A percentile compares a stretch with the other conserved stretches of the same genome.
Evolutionary conservation across 2,329 filamentous ascomycete genomes (phyloP).

Genomic region (Phialocephala sp.): DNA sequence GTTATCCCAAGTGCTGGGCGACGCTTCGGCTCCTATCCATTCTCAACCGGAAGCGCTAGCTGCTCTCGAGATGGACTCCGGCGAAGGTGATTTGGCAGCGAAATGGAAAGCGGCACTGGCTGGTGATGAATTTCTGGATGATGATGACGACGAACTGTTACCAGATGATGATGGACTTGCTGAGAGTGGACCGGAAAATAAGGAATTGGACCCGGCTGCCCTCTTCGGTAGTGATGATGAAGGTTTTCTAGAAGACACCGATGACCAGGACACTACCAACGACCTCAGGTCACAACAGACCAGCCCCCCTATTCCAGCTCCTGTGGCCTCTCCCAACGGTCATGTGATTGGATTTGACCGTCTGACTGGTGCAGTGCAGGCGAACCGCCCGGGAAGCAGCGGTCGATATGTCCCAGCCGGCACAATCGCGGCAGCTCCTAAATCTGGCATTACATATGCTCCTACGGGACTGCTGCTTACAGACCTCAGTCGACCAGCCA

Average conservation of each 20-base stretch:
- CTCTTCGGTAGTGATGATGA: conserved; percentile 86
- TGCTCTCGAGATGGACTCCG: conserved; percentile 42
- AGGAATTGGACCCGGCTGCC: conserved; percentile 63
- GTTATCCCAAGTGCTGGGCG: conserved; percentile 35
- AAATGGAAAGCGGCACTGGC: conserved; percentile 85
- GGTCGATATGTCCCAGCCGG: conserved; percentile 41
- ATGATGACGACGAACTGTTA: conserved; percentile 66
- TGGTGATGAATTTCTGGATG: conserved; percentile 67
- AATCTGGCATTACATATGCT: conserved; percentile 36
- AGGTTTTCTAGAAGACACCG: conserved; percentile 73
- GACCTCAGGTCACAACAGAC: conserved; percentile 35
- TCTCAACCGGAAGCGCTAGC: conserved; percentile 41
- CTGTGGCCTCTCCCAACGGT: conserved; percentile 41
- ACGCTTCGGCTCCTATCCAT: conserved; percentile 35
- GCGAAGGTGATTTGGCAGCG: conserved; percentile 69
- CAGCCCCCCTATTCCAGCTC: conserved; percentile 38
- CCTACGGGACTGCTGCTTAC: conserved; percentile 40
- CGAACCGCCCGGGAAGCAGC: conserved; percentile 31
- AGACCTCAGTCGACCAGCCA: conserved; percentile 37
- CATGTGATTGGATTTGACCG: conserved; percentile 37
- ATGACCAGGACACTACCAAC: conserved; percentile 34
- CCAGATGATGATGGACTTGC: conserved; percentile 57
- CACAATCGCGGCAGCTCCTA: conserved; percentile 19
- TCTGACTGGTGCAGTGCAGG: conserved; percentile 24
- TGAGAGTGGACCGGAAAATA: conserved; percentile 29